Percentiles rank a stretch among this genome's conserved stretches.
These are phyloP conservation scores for Penicillium silybi DNA, from an alignment of 495 filamentous ascomycete species.

Conservation along the genomic window DNA sequence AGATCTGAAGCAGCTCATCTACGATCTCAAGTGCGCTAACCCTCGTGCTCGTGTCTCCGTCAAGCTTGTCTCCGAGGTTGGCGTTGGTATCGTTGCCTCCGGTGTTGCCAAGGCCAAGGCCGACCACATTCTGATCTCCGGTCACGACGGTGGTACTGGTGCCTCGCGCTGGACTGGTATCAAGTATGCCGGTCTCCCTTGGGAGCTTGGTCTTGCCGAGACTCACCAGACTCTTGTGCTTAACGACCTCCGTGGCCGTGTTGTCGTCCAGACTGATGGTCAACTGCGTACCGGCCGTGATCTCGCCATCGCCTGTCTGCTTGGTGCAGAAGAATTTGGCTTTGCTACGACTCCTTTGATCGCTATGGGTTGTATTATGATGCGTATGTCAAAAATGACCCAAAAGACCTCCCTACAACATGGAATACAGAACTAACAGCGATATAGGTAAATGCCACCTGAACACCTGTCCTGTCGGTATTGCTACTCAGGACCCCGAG, in stretches of 20 bases:
- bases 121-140: constrained; percentile 96
- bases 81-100: constrained; percentile 96
- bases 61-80: constrained; percentile 97
- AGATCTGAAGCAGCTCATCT: constrained; percentile 98
- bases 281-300: constrained; percentile 93
- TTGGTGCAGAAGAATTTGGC: constrained; percentile 97
- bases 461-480: constrained; percentile 95
- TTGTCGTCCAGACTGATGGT: constrained; percentile 96
- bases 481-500: constrained; percentile 94
- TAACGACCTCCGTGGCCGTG: constrained; percentile 94
- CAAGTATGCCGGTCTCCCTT: constrained; percentile 97
- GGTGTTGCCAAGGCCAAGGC: constrained; percentile 99
- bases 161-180: constrained; percentile 99
- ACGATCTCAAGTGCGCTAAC: constrained; percentile 97
- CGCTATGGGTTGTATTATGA: constrained; percentile 97
- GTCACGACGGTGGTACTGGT: constrained; percentile 97
- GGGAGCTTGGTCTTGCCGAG: constrained; percentile 97
- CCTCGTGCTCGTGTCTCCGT: constrained; percentile 94
- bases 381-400: constrained; percentile 71
- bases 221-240: constrained; percentile 98
- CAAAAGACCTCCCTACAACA: background rate
- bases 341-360: constrained; percentile 98
- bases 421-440: background rate
- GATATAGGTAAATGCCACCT: constrained; percentile 40
- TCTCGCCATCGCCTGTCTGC: constrained; percentile 91